A percentile compares a stretch with the other conserved stretches of the same genome.
Evolutionary conservation across 257 asterid species (phyloP).

Genomic region (Mitragyna speciosa): DNA sequence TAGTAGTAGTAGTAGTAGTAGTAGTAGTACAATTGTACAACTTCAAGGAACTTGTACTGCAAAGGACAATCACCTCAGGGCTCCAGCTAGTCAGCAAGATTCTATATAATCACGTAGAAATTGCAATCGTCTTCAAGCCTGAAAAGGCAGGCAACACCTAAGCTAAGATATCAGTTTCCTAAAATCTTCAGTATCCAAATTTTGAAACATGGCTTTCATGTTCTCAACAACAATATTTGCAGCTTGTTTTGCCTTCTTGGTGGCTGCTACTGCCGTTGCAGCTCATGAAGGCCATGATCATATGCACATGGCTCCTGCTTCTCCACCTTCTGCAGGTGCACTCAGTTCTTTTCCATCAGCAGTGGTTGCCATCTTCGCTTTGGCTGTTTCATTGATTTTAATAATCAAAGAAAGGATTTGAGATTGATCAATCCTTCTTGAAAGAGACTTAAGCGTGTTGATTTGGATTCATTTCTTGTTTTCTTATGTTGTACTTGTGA

Average conservation of each 20-base stretch:
- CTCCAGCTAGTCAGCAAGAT: not conserved
- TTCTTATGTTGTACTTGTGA: not conserved
- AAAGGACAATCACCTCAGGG: not conserved
- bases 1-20: too few species aligned
- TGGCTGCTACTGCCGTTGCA: conserved; percentile 9
- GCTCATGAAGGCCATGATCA: conserved; percentile 34
- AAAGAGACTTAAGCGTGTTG: not conserved
- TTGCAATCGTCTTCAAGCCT: too few species aligned
- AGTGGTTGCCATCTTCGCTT: conserved; percentile 24
- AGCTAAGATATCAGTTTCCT: not conserved
- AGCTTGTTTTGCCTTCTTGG: conserved; percentile 16
- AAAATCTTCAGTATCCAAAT: not conserved
- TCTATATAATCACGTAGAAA: not conserved
- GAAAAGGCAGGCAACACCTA: not conserved
- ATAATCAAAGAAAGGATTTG: conserved; percentile 33
- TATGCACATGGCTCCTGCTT: conserved; percentile 8
- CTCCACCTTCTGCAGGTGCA: conserved; percentile 10
- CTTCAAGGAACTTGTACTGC: conserved; percentile 10
- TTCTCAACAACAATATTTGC: not conserved
- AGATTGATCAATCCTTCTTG: conserved; percentile 10
- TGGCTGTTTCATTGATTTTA: conserved; percentile 35
- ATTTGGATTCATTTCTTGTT: not conserved
- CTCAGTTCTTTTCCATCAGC: conserved; percentile 28
- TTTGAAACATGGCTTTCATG: conserved; percentile 14
- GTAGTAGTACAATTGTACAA: conserved; percentile 14